Evolutionary conservation across 768 basidiomycete species (phyloP).

Genomic region (Boletus edulis): DNA sequence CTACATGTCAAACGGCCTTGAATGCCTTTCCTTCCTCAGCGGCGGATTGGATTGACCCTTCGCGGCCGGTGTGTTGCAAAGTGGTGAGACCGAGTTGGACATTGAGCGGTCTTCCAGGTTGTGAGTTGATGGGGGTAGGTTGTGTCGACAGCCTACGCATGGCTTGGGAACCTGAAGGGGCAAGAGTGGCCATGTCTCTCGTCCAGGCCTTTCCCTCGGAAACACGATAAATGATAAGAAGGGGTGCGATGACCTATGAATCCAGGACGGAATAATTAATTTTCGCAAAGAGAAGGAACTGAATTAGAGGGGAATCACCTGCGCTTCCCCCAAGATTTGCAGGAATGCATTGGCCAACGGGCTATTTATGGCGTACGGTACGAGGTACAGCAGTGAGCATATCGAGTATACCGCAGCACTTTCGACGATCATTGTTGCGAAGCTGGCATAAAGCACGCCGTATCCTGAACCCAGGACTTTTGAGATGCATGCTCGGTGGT

Average conservation of each 20-base stretch:
- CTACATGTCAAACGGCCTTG: background rate
- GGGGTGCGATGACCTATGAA: constrained; percentile 43
- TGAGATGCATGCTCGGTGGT: constrained; percentile 26
- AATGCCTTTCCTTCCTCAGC: constrained; percentile 4
- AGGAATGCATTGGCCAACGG: constrained; percentile 28
- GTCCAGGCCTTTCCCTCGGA: constrained; percentile 46
- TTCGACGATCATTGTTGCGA: constrained; percentile 35
- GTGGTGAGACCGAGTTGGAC: constrained; percentile 18
- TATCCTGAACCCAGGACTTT: constrained; percentile 27
- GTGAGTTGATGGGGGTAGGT: background rate
- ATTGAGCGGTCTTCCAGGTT: background rate
- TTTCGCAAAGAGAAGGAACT: background rate
- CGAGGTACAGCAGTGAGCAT: constrained; percentile 32
- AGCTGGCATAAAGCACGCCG: constrained; percentile 28
- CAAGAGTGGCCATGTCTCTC: constrained; percentile 13
- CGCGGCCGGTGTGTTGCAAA: background rate
- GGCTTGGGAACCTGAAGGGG: background rate
- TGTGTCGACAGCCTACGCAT: constrained; percentile 13
- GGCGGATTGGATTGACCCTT: background rate
- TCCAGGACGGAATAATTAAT: background rate
- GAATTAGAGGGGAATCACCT: constrained; percentile 14
- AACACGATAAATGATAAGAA: constrained; percentile 48
- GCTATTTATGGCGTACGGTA: constrained; percentile 24
- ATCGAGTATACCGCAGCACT: constrained; percentile 34
- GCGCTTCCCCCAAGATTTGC: constrained; percentile 30